These are phyloP conservation scores for Colletotrichum karsti DNA, from an alignment of 2,329 filamentous ascomycete genomes.

Conservation along the genomic window DNA sequence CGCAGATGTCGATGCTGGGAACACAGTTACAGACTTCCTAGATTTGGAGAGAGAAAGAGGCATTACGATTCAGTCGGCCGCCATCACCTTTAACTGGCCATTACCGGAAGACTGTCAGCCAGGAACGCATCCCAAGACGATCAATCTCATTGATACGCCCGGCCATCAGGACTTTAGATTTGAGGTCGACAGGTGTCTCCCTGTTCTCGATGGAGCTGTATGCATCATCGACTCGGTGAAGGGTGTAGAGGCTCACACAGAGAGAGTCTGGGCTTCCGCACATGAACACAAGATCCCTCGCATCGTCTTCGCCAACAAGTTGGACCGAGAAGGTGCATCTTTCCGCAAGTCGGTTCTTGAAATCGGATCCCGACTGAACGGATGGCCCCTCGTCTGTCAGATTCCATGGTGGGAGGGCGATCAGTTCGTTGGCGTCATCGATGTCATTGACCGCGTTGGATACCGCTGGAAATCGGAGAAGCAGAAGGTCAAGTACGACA, in stretches of 20 bases:
- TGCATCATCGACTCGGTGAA: conserved; percentile 93
- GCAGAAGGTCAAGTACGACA: conserved; percentile 38
- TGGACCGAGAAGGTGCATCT: conserved; percentile 79
- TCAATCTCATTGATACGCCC: conserved; percentile 95
- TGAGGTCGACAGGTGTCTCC: conserved; percentile 89
- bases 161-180: conserved; percentile 98
- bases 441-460: conserved; percentile 79
- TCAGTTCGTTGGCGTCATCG: conserved; percentile 82
- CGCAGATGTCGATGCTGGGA: conserved; percentile 90
- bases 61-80: conserved; percentile 97
- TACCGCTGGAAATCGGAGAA: conserved; percentile 72
- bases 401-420: conserved; percentile 94
- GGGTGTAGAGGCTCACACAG: conserved; percentile 95
- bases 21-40: conserved; percentile 96
- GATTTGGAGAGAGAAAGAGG: conserved; percentile 91
- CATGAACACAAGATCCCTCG: conserved; percentile 86
- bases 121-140: conserved; percentile 64
- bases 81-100: conserved; percentile 95
- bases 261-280: conserved; percentile 94
- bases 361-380: conserved; percentile 79
- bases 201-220: conserved; percentile 89
- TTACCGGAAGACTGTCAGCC: conserved; percentile 56
- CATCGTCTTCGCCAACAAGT: conserved; percentile 80
- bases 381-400: conserved; percentile 91
- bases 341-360: conserved; percentile 89